These are phyloP conservation scores for Alternaria solani DNA, from an alignment of 2,329 filamentous ascomycete genomes.

Conservation along the genomic window DNA sequence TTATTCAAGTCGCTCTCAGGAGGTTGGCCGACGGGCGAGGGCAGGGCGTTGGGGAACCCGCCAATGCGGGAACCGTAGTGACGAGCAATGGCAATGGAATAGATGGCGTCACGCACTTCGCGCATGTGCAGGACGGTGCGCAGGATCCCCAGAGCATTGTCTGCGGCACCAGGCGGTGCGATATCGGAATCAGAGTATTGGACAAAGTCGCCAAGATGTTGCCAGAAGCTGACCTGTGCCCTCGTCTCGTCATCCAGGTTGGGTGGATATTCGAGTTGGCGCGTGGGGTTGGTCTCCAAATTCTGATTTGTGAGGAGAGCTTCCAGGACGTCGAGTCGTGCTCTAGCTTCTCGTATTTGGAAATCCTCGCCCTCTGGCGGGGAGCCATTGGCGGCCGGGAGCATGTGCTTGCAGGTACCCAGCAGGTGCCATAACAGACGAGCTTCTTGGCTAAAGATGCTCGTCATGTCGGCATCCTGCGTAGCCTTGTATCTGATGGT, in stretches of 20 bases:
- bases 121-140: conserved; percentile 77
- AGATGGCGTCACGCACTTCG: conserved; percentile 89
- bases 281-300: conserved; percentile 66
- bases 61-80: conserved; percentile 70
- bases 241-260: conserved; percentile 48
- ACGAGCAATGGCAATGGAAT: conserved; percentile 83
- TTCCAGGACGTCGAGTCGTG: conserved; percentile 78
- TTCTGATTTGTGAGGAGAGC: conserved; percentile 76
- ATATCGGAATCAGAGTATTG: conserved; percentile 69
- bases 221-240: conserved; percentile 81
- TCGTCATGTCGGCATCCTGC: conserved; percentile 38
- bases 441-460: conserved; percentile 63
- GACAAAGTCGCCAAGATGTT: conserved; percentile 75
- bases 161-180: conserved; percentile 65
- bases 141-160: conserved; percentile 70
- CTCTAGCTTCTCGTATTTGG: conserved; percentile 66
- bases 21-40: conserved; percentile 35
- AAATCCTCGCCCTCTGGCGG: conserved; percentile 63
- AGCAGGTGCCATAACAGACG: conserved; percentile 68
- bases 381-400: conserved; percentile 48
- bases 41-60: conserved; percentile 55
- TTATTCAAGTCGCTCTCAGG: conserved; percentile 53
- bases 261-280: conserved; percentile 59
- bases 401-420: conserved; percentile 58
- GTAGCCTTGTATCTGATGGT: conserved; percentile 41